Percentiles rank a stretch among this genome's conserved stretches.
Evolutionary conservation across 352 stramenopile species (phyloP).

Genomic region (Globisporangium paroecandrum): DNA sequence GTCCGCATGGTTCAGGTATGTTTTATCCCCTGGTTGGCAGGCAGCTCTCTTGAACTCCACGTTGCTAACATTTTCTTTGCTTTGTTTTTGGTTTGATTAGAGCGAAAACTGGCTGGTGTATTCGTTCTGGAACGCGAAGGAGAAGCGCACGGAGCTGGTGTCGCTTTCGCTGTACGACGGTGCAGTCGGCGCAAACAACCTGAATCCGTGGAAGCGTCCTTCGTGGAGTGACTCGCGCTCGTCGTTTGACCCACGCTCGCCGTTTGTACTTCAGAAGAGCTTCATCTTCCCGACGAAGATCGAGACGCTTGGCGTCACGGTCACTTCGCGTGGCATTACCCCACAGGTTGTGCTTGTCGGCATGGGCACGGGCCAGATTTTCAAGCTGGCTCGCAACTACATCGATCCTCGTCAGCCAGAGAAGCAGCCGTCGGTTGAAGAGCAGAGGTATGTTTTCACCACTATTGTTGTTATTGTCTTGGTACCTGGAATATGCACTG

Average conservation of each 20-base stretch:
- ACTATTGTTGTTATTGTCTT: background rate
- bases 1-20: slow-evolving; percentile 71
- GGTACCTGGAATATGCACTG: background rate
- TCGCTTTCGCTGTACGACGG: slow-evolving; percentile 93
- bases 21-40: background rate
- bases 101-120: slow-evolving; percentile 98
- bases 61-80: background rate
- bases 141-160: slow-evolving; percentile 80
- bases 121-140: slow-evolving; percentile 93
- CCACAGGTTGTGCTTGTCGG: slow-evolving; percentile 91
- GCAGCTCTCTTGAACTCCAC: slow-evolving; percentile 5
- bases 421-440: slow-evolving; percentile 82
- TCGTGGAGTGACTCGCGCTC: slow-evolving; percentile 88
- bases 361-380: slow-evolving; percentile 92
- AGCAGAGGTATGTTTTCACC: slow-evolving; percentile 45
- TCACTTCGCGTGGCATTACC: slow-evolving; percentile 93
- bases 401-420: slow-evolving; percentile 94
- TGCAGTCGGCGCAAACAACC: slow-evolving; percentile 92
- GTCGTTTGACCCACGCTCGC: slow-evolving; percentile 86
- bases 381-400: slow-evolving; percentile 89
- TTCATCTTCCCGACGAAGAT: slow-evolving; percentile 92
- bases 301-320: slow-evolving; percentile 88
- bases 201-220: slow-evolving; percentile 94
- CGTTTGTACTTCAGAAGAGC: slow-evolving; percentile 94
- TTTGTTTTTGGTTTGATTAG: slow-evolving; percentile 22